These are phyloP conservation scores for Linnemannia zychae DNA, from an alignment of 192 early-diverging fungal species.

Conservation along the genomic window DNA sequence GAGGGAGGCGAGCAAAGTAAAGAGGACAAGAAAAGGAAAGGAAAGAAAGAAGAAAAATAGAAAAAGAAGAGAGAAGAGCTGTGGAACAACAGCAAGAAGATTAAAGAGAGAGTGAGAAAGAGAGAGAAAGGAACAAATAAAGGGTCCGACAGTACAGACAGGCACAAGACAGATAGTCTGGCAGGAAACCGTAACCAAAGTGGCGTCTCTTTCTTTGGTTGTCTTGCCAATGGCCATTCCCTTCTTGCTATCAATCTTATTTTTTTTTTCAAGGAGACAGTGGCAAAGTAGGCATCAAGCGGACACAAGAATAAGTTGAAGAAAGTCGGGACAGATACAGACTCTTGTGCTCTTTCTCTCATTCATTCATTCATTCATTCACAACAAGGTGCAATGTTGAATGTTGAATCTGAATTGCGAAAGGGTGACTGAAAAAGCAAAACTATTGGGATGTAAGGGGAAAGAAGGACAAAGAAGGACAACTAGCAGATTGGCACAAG, in stretches of 20 bases:
- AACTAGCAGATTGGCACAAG: not conserved
- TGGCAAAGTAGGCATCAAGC: not conserved
- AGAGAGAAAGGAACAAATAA: not conserved
- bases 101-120: not conserved
- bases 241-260: not conserved
- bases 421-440: too few relatives aligned
- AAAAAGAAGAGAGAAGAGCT: not conserved
- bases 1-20: not conserved
- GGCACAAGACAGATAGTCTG: not conserved
- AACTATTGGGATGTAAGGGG: not conserved
- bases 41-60: not conserved
- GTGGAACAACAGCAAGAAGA: not conserved
- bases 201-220: not conserved
- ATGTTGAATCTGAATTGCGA: slow-evolving; percentile 10
- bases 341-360: not conserved
- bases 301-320: not conserved
- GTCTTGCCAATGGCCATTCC: not conserved
- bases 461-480: not conserved
- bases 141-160: not conserved
- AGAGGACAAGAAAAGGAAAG: not conserved
- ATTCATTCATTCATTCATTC: too few relatives aligned
- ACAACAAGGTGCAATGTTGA: not conserved
- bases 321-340: not conserved
- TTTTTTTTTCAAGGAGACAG: not conserved
- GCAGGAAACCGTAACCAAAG: not conserved